Evolutionary conservation across 73 alveolate species (phyloP), one percentile per base, ranked within the genome.

Genomic region (Paramecium sonneborni): DNA sequence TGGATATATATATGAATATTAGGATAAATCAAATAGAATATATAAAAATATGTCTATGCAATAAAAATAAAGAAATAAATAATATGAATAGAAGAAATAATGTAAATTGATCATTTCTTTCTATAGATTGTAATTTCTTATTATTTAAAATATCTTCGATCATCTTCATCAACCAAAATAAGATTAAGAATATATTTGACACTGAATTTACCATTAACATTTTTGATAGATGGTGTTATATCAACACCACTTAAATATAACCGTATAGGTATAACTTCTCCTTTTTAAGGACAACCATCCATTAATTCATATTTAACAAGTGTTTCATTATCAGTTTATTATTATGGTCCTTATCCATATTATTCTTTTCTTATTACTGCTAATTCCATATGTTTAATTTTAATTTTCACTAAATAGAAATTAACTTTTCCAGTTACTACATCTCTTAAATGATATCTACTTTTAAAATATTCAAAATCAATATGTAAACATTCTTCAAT

Each of bases 381-480:
- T 41, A 99, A 96, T 97, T 99, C 99, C 99, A 99, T 99, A 94
- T 98, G 98, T 97, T 99, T 99, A 92, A 99, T 97, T 96, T 98
- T 99, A 91, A 99, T 99, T 52, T 99, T 94, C 76, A 99, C 99
- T 87, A 97, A 95, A 92, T 97, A 97, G 96, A 99, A 99, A 76
- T 97, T 82, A 26, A 97, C 99, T 95, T 97, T 99, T 79, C 99
- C 99, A 35, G 95, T 85, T 44, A 97, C 94, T 35, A 96, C 96
- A 90, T 99, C 99, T 95, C 98, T 99, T 92, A 99, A 52, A 88
- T 98, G 99, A 92, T 97, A 99, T 87, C 96, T 97, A 26, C 98
- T 74, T 86, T 97, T 97, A 58, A 97, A 97, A 76, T 97, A 98
- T 92, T 99, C 99, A 86, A 99, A 99, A 88, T 98, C 99, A 85